Base-by-base conservation (phyloP, 768 basidiomycete genomes). In the Panaeolus papilionaceus region DNA sequence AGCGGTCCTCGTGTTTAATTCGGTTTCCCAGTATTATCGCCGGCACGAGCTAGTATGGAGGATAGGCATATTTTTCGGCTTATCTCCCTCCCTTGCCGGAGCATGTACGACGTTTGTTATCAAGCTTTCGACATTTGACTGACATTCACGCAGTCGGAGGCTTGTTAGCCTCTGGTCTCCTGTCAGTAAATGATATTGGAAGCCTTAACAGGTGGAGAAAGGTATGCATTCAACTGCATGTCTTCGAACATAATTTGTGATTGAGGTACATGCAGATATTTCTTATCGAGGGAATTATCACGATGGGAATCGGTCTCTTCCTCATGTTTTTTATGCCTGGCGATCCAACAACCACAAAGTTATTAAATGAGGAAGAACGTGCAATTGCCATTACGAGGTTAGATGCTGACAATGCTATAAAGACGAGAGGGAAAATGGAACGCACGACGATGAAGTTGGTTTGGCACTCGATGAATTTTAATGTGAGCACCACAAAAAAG, bases 91-190 rank as follows among this genome's bases (percentile, higher is more conserved):
- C 33, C 72, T 80, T 39, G 79, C 79, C 33, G 79, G 79, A 39
- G 78, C 77, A 39, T 80, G 79, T 79, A 66, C 62, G 77, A 68
- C 2, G 16, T 14, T 65, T 61, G 61, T 3, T 10, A 37, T 65
- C 3, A 37, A 38, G 10, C 47, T 44, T 26, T 23, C 18, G 47
- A 23, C 26, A 1, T 51, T 26, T 23, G 38, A 20, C 9, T 62
- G 44, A 54, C 54, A 45, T 18, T 65, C 66, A 38, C 38, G 40
- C 33, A 79, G 79, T 81, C 64, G 79, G 80, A 18, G 80, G 80
- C n/a, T 71, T 81, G 9, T 70, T 81, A 28, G 79, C 80, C 2
- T 81, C 80, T 12, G 79, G 80, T 38, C 73, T 81, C 33, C 72
- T 80, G n/a, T 73, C 73, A 0, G 64, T 81, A 1, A 64, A 73